A percentile compares a stretch with the other conserved stretches of the same genome.
Evolutionary conservation across 2,329 filamentous ascomycete genomes (phyloP).

Genomic region (Aspergillus sp.): DNA sequence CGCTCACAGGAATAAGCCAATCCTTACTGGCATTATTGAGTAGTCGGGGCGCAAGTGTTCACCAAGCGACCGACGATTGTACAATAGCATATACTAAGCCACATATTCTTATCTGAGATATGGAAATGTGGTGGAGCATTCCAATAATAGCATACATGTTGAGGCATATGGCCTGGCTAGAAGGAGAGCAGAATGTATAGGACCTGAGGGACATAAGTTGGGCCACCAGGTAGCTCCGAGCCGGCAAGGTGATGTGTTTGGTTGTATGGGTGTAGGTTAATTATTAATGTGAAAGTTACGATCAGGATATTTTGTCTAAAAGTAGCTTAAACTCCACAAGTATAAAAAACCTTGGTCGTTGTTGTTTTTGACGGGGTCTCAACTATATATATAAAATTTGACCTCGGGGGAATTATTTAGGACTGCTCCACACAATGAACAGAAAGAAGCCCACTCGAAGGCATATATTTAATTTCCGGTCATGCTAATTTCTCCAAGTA

Average conservation of each 20-base stretch:
- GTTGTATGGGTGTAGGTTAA: conserved; percentile 17
- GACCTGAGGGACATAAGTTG: conserved; percentile 9
- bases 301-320: background rate
- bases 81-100: conserved; percentile 28
- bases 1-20: conserved; percentile 31
- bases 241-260: conserved; percentile 14
- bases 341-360: background rate
- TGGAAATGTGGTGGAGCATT: conserved; percentile 1
- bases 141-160: conserved; percentile 3
- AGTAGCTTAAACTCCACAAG: background rate
- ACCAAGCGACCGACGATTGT: conserved; percentile 24
- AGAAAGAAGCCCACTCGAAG: too few species aligned
- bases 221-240: conserved; percentile 10
- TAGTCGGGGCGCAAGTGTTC: background rate
- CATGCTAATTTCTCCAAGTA: too few species aligned
- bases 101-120: conserved; percentile 1
- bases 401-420: background rate
- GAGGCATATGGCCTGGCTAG: background rate
- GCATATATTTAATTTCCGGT: too few species aligned
- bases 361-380: too few species aligned
- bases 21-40: background rate
- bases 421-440: background rate
- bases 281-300: conserved; percentile 20
- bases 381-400: too few species aligned
- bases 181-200: conserved; percentile 20